These are phyloP conservation scores for Micractinium sp. DNA, from an alignment of 139 green algal species.

Conservation along the genomic window DNA sequence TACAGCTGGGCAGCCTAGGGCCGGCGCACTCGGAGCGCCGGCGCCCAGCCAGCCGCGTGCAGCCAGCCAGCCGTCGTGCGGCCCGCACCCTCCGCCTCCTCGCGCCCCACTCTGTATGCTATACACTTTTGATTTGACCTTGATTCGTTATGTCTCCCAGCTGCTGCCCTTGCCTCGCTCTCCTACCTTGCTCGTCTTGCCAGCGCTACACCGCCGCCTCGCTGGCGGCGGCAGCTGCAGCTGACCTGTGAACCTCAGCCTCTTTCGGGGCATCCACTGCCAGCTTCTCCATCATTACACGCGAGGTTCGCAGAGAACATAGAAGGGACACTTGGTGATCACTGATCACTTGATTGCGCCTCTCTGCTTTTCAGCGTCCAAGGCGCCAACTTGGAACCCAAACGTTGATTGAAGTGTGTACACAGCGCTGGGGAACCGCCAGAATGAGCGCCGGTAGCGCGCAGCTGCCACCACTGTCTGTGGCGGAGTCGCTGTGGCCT, in stretches of 20 bases:
- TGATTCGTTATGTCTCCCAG: not conserved
- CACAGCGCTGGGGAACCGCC: not conserved
- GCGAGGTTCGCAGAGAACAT: not conserved
- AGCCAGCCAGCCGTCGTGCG: no score
- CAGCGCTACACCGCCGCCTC: not conserved
- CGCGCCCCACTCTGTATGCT: not conserved
- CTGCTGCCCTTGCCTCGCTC: not conserved
- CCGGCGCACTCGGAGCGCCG: no score
- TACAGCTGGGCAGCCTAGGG: no score
- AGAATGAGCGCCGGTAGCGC: conserved; percentile 9
- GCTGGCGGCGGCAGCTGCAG: not conserved
- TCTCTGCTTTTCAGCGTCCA: not conserved
- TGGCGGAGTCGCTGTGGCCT: not conserved
- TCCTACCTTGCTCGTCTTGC: no score
- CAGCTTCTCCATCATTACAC: not conserved
- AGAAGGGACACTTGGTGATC: not conserved
- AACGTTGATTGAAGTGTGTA: not conserved
- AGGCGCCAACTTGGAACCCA: not conserved
- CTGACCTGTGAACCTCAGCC: not conserved
- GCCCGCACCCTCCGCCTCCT: not conserved
- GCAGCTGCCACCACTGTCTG: not conserved
- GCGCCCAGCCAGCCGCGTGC: no score
- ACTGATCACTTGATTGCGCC: no score
- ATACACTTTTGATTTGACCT: not conserved
- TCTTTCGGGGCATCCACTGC: not conserved